These are phyloP conservation scores for Penicillium glabrum DNA, from an alignment of 2,329 filamentous ascomycete genomes.

Conservation along the genomic window DNA sequence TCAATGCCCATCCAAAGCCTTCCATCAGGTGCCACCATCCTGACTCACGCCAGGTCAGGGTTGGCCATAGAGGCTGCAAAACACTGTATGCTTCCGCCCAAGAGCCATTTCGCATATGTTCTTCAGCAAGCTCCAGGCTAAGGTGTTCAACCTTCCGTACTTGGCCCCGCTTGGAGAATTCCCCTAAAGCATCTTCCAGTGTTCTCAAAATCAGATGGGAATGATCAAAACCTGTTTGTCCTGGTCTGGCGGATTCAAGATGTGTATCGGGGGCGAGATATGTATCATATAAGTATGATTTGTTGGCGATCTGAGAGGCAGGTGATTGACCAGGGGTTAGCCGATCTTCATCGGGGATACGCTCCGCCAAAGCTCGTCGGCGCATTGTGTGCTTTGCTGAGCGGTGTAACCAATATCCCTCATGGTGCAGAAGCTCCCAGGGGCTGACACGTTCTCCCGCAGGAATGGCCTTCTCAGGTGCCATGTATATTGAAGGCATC, in stretches of 20 bases:
- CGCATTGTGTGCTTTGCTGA: constrained; percentile 53
- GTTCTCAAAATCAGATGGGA: constrained; percentile 50
- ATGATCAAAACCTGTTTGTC: constrained; percentile 51
- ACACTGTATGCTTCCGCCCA: constrained; percentile 54
- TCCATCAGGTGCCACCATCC: constrained; percentile 60
- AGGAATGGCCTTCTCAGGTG: constrained; percentile 53
- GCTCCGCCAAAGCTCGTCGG: constrained; percentile 52
- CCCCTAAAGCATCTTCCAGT: constrained; percentile 47
- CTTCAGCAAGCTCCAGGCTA: constrained; percentile 55
- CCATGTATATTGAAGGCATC: constrained; percentile 43
- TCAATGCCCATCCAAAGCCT: constrained; percentile 54
- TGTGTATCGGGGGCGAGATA: constrained; percentile 62
- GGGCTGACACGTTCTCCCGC: constrained; percentile 53
- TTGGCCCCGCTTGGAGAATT: constrained; percentile 56
- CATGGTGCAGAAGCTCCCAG: constrained; percentile 61
- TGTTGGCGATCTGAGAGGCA: constrained; percentile 54
- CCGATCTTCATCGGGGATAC: constrained; percentile 61
- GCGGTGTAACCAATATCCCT: constrained; percentile 62
- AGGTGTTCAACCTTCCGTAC: constrained; percentile 55
- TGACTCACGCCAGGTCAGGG: constrained; percentile 58
- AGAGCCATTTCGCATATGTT: constrained; percentile 51
- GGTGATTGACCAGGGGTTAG: constrained; percentile 56
- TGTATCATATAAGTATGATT: constrained; percentile 57
- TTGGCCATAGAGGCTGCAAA: constrained; percentile 56
- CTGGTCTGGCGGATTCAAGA: constrained; percentile 51